Percentiles rank a stretch among this genome's conserved stretches.
phyloP scores from a whole-genome alignment of 345 rosid genomes.

The Passiflora organensis region DNA sequence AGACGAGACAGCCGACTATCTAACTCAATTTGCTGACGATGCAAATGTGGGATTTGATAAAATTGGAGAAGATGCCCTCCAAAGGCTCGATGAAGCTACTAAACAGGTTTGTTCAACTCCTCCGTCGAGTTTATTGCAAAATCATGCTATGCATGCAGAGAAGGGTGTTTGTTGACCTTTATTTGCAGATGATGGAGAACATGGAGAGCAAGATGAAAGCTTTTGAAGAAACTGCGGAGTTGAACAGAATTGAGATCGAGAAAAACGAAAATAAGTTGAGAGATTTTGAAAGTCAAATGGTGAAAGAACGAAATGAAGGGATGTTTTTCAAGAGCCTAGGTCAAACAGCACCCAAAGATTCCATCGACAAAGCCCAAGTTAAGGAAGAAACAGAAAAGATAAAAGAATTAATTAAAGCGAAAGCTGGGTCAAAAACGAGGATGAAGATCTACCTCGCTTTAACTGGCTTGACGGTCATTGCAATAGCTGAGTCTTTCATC shows the following conservation, averaged over 20 bases:
- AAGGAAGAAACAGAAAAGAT: conserved; percentile 55
- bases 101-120: conserved; percentile 51
- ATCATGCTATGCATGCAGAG: too few species aligned
- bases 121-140: neutral
- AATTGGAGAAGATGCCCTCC: conserved; percentile 89
- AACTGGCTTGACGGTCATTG: conserved; percentile 41
- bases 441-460: conserved; percentile 65
- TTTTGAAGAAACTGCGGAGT: conserved; percentile 70
- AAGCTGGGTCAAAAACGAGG: conserved; percentile 54
- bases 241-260: conserved; percentile 59
- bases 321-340: conserved; percentile 79
- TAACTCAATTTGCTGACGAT: conserved; percentile 81
- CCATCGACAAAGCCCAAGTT: conserved; percentile 41
- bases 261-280: conserved; percentile 54
- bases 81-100: conserved; percentile 79
- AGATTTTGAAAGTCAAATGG: conserved; percentile 67
- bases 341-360: conserved; percentile 33
- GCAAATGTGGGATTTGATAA: conserved; percentile 73
- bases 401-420: conserved; percentile 42
- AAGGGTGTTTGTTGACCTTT: conserved; percentile 6
- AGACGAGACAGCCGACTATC: conserved; percentile 69
- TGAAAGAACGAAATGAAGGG: conserved; percentile 66
- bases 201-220: conserved; percentile 83
- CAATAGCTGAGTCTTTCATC: conserved; percentile 57
- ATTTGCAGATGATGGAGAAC: conserved; percentile 69